Evolutionary conservation across 1,139 yeast species (phyloP), one percentile per base, ranked within the genome.

Genomic region (Debaryomyces psychrophilus): DNA sequence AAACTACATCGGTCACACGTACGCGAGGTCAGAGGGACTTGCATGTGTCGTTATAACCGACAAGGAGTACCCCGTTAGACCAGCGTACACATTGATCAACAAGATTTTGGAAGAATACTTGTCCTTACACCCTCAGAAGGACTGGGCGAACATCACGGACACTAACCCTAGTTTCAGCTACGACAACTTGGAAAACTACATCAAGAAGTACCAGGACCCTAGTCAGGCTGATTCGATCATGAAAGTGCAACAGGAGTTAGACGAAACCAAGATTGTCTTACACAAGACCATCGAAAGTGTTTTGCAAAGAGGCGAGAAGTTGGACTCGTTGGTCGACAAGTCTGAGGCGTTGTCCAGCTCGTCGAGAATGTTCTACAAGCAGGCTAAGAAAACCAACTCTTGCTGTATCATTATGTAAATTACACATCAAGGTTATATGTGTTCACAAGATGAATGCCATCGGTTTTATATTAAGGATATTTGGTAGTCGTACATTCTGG

Each of bases 241-340:
- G 96, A 88, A 87, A 68, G 99, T 93, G 31, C 99, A 95, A 73
- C 96, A 90, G 64, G 99, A 93, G 68, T 80, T 93, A 59, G 99
- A 95, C 68, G 99, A 95, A 64, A 93, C 99, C 37, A 95, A 93
- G 77, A 90, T 92, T 58, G 97, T 92, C 35, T 76, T 93, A 61
- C 98, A 93, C 71, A 90, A 93, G 73, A 90, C 98, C 40, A 93
- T 93, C 58, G 98, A 95, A 67, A 81, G 87, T 52, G 97, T 95
- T 15, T 78, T 93, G 60, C 96, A 90, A 65, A 84, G 99, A 65
- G 99, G 99, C 40, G 99, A 93, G 69, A 90, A 90, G 64, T 79
- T 93, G 61, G 99, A 93, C 64, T 81, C 95, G 43, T 77, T 93
- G 61, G 99, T 93, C 36, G 97, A 92, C 65, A 93, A 93, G 73